Conservation (phyloP, 2,329 filamentous ascomycete species). For the Talaromyces rugulosus region DNA sequence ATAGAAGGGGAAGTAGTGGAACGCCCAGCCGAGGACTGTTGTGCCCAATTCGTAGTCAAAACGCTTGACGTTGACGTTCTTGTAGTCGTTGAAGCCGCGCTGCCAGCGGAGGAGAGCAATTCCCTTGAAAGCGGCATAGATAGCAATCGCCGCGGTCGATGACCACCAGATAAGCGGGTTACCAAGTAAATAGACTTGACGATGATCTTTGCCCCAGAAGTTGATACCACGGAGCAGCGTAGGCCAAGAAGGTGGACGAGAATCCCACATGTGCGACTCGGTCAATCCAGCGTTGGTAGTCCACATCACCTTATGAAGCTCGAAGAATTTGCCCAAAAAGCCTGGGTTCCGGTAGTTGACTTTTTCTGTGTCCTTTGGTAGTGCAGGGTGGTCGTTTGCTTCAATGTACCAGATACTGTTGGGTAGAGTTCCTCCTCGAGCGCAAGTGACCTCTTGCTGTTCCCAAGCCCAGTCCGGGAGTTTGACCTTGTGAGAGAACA, state of each 20-base stretch:
- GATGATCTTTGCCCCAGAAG: constrained; percentile 94
- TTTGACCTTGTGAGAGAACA: constrained; percentile 99
- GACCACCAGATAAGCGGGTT: constrained; percentile 96
- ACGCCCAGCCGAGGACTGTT: constrained; percentile 86
- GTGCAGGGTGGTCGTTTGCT: constrained; percentile 75
- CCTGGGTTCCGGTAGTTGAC: constrained; percentile 94
- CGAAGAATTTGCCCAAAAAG: constrained; percentile 97
- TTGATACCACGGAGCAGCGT: constrained; percentile 92
- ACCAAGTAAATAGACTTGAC: constrained; percentile 93
- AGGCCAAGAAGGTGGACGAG: constrained; percentile 88
- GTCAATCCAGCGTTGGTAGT: constrained; percentile 93
- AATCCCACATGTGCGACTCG: constrained; percentile 97
- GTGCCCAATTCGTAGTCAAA: constrained; percentile 97
- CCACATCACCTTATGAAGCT: constrained; percentile 98
- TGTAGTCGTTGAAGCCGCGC: constrained; percentile 83
- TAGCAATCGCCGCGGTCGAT: constrained; percentile 69
- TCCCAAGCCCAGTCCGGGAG: constrained; percentile 96
- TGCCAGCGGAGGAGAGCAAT: constrained; percentile 90
- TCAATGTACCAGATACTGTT: constrained; percentile 99
- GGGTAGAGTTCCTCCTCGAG: constrained; percentile 81
- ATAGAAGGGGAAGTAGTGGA: constrained; percentile 99
- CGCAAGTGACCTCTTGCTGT: constrained; percentile 98
- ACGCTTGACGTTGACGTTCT: constrained; percentile 78
- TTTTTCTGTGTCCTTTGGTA: constrained; percentile 74
- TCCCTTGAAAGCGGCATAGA: constrained; percentile 82